Conservation (phyloP, 257 asterid genomes). For the Scutellaria baicalensis region DNA sequence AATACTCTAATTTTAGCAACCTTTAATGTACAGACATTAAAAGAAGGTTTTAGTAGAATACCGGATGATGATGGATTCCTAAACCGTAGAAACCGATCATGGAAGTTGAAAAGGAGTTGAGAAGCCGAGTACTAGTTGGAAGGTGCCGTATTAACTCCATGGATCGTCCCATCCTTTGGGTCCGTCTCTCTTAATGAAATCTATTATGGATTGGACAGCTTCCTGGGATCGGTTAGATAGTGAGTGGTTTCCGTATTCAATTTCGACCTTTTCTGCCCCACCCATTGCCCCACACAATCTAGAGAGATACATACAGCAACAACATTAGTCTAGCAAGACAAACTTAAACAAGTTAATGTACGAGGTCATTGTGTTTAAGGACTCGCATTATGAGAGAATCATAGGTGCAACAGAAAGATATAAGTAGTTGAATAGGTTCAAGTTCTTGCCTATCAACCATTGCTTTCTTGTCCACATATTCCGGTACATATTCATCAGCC, state of each 20-base stretch:
- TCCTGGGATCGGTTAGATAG: slow-evolving; percentile 72
- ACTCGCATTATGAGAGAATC: no score
- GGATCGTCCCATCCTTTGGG: slow-evolving; percentile 98
- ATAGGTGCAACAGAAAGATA: background rate
- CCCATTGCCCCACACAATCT: slow-evolving; percentile 82
- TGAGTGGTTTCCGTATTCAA: slow-evolving; percentile 76
- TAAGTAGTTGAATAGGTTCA: background rate
- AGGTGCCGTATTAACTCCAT: slow-evolving; percentile 43
- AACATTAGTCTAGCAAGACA: background rate
- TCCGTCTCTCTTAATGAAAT: slow-evolving; percentile 76
- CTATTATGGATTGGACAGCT: slow-evolving; percentile 67
- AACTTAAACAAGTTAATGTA: background rate
- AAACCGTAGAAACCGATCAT: background rate
- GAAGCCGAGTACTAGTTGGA: background rate
- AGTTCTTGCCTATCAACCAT: slow-evolving; percentile 65
- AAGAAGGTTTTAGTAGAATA: background rate
- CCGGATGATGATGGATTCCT: background rate
- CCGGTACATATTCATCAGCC: slow-evolving; percentile 87
- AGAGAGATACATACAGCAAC: slow-evolving; percentile 1
- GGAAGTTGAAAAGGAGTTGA: background rate
- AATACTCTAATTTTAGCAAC: background rate
- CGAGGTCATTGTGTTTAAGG: background rate
- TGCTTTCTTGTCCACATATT: slow-evolving; percentile 87
- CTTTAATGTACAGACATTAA: slow-evolving; percentile 13
- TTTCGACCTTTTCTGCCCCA: slow-evolving; percentile 80